Evolutionary conservation across 257 asterid species (phyloP), one percentile per base, ranked within the genome.

Genomic region (Galeopsis tetrahit): DNA sequence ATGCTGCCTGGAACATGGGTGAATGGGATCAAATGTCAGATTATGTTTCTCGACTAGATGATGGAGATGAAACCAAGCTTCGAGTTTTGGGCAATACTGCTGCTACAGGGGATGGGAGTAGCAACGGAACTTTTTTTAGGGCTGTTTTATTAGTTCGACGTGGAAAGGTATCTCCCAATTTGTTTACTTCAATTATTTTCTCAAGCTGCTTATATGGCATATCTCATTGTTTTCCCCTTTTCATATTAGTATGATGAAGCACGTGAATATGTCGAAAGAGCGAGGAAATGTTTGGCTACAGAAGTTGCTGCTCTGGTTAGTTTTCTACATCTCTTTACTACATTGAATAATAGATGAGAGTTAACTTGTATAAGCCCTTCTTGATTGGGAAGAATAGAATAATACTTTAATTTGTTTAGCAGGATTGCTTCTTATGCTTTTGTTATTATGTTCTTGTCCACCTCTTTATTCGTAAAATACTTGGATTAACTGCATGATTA

Each of bases 11-110:
- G 99, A 92, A 95, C 93, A 95, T 95, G 99, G 96, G 98, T 56
- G 99, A 95, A 79, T 95, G 99, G 99, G 99, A 95, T 82, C 98
- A 95, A 85, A 95, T 95, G 99, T 85, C 95, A 48, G 99, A 95
- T 35, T 95, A 95, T 86, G 99, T 95, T 83, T 87, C 90, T 80
- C 88, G 94, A 66, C 82, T 92, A 81, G 99, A 95, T 85, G 99
- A 95, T 79, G 99, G 99, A 68, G 98, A 95, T 82, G 99, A 95
- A 79, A 85, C 93, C 69, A 90, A 89, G 80, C 90, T 90, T 75
- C 90, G 92, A 63, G 93, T 88, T 66, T 81, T 90, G 86, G 98
- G 99, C 72, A 95, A 92, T 82, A 90, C 97, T 82, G 95, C 98
- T 6, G 90, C 97, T 66, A 92, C 95, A 8, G 95, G 96, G 59